Evolutionary conservation across 345 rosid genomes (phyloP), one percentile per base, ranked within the genome.

Genomic region (Noccaea bulbosa): DNA sequence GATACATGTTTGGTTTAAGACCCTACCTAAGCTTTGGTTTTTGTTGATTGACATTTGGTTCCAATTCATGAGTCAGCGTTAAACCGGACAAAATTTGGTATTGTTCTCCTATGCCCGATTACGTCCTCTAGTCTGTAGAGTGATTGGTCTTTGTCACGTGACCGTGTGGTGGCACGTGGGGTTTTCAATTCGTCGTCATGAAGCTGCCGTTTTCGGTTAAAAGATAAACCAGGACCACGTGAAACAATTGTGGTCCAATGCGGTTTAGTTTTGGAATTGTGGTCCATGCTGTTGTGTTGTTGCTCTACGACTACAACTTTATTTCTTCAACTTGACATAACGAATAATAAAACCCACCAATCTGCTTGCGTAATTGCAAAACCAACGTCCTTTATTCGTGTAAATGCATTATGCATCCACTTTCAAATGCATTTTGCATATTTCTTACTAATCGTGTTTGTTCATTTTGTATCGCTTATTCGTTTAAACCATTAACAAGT

Each of bases 131-230:
- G 40, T 63, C 38, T 50, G 40, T 6, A 39, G 9, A 14, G 54
- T 38, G 57, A 72, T 27, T 72, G 27, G 68, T 74, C 63, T 35
- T 52, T 60, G 58, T 61, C 64, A 52, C 69, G 73, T 67, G 73
- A 27, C 69, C 50, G 50, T 67, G 54, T 61, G 48, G 62, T 67
- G 62, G 60, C 56, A 60, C 41, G 8, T 55, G 41, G 46, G 30
- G 34, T n/a, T 55, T 47, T 12, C 3, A 24, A 24, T n/a, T 73
- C 11, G 34, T 57, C 53, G 63, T 58, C 46, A 50, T 22, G 40
- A 50, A 41, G n/a, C 64, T 39, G 78, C 70, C 64, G 58, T 75
- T 62, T 62, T 75, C 65, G 49, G 65, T 17, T 33, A 67, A 52
- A 67, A 74, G 27, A 44, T 34, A 10, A 44, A 61, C 70, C 39